Base-by-base conservation (phyloP, 441 rosid species). In the Croton setiger region DNA sequence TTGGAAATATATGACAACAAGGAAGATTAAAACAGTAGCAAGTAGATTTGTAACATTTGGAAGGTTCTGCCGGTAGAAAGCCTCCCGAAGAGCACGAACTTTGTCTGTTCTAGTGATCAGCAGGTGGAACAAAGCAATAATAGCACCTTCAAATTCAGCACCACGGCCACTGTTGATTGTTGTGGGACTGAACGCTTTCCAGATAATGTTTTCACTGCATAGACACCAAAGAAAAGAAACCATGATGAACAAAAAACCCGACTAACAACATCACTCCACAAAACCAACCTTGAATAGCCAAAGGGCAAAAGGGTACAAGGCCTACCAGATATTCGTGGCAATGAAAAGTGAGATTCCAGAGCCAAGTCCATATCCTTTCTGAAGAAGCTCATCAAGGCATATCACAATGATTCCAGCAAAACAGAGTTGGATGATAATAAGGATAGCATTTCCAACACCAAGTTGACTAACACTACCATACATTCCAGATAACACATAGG, bases 91-190 rank as follows among this genome's bases (percentile, higher is more conserved):
- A 7, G 89, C 98, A 0, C 91, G 89, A 37, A 90, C 91, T 62
- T 94, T 94, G 79, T 94, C 89, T 2, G 91, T 81, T 67, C 92
- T 78, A 3, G 99, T 92, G 67, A 94, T 87, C 49, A 94, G 79
- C 64, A 88, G 80, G 75, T 94, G 98, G 89, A 94, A 88, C 56
- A 94, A 70, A 47, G 96, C 96, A 68, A 94, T 90, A 35, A 93
- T 90, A 63, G 96, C 98, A 73, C 98, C 99, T 83, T 94, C 98
- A 81, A 94, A 94, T 76, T 94, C 97, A 64, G 99, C 98, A 49
- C 98, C 98, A 17, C 98, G 85, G 0, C 98, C 97, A 20, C 93
- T 90, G 80, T 94, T 94, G 56, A 94, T 88, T 13, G 99, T 94
- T 0, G 98, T 94, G 0, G 99, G 99, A 74, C 98, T 92, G 67